Percentiles rank a stretch among this genome's conserved stretches.
These are phyloP conservation scores for Stagonosporopsis vannaccii DNA, from an alignment of 2,329 filamentous ascomycete species.

Conservation along the genomic window DNA sequence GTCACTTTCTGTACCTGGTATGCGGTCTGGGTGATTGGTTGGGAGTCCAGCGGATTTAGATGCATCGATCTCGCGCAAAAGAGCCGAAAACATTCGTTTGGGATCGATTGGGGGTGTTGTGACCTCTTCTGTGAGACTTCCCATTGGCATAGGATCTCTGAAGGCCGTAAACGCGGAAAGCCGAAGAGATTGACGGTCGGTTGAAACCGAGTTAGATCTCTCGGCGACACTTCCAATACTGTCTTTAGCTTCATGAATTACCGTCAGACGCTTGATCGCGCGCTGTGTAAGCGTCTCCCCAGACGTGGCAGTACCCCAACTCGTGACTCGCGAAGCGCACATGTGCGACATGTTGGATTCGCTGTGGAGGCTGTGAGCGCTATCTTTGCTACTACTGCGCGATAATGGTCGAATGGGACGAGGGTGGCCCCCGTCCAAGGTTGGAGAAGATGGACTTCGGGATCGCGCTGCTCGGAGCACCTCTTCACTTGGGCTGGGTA, in stretches of 20 bases:
- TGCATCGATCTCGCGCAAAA: slow-evolving; percentile 45
- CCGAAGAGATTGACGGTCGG: slow-evolving; percentile 29
- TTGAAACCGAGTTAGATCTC: slow-evolving; percentile 12
- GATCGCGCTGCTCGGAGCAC: slow-evolving; percentile 53
- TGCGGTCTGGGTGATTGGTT: slow-evolving; percentile 5
- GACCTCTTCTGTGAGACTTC: slow-evolving; percentile 35
- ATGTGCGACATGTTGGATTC: slow-evolving; percentile 61
- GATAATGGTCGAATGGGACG: slow-evolving; percentile 27
- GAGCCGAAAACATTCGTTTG: slow-evolving; percentile 46
- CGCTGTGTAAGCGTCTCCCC: slow-evolving; percentile 61
- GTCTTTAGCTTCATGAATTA: slow-evolving; percentile 65
- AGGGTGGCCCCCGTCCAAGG: slow-evolving; percentile 26
- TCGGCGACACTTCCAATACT: slow-evolving; percentile 43
- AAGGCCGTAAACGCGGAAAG: slow-evolving; percentile 36
- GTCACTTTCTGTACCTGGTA: slow-evolving; percentile 33
- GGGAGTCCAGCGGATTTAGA: slow-evolving; percentile 20
- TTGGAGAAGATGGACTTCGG: slow-evolving; percentile 36
- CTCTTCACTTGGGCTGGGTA: slow-evolving; percentile 51
- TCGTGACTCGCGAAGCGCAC: slow-evolving; percentile 65
- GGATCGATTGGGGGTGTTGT: slow-evolving; percentile 38
- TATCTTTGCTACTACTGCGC: slow-evolving; percentile 32
- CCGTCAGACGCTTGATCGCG: slow-evolving; percentile 66
- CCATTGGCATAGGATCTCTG: slow-evolving; percentile 43
- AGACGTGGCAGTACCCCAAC: slow-evolving; percentile 72
- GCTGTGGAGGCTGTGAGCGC: slow-evolving; percentile 39